Evolutionary conservation across 768 basidiomycete genomes (phyloP).

Genomic region (Candolleomyces eurysporus): DNA sequence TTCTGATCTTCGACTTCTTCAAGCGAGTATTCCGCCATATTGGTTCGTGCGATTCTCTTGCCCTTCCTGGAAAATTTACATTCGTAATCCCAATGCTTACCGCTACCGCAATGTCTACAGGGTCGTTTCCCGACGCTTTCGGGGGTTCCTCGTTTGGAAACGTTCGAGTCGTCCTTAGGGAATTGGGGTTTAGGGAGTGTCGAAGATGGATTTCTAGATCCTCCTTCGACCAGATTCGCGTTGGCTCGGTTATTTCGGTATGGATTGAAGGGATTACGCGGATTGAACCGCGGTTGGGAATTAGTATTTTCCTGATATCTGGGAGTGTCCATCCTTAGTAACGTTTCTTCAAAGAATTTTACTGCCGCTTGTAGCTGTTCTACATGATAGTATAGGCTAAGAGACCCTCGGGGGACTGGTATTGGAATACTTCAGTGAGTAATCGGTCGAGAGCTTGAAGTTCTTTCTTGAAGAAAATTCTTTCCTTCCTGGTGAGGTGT

Average conservation of each 20-base stretch:
- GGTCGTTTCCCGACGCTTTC: slow-evolving; percentile 24
- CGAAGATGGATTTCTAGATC: neutral
- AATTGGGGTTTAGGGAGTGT: slow-evolving; percentile 20
- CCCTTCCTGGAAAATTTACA: slow-evolving; percentile 24
- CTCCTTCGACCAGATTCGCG: slow-evolving; percentile 2
- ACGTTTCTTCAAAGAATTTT: slow-evolving; percentile 20
- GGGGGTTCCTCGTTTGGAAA: slow-evolving; percentile 14
- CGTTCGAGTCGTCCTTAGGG: neutral
- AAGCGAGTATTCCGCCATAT: slow-evolving; percentile 5
- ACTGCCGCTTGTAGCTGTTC: slow-evolving; percentile 21
- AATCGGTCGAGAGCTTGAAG: too few species aligned
- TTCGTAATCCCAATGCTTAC: slow-evolving; percentile 18
- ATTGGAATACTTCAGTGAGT: too few species aligned
- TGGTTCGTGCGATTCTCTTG: slow-evolving; percentile 11
- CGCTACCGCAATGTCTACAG: slow-evolving; percentile 28
- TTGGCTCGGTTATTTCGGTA: neutral
- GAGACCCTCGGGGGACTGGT: too few species aligned
- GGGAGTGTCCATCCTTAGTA: slow-evolving; percentile 16
- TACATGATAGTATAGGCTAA: slow-evolving; percentile 13
- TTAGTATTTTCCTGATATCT: too few species aligned
- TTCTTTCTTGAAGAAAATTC: too few species aligned
- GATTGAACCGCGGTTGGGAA: neutral
- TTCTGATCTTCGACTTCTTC: slow-evolving; percentile 20
- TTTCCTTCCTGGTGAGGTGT: too few species aligned
- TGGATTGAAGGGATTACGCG: slow-evolving; percentile 4